Conservation (phyloP, 2,329 filamentous ascomycete genomes). For the Talaromyces pinophilus region DNA sequence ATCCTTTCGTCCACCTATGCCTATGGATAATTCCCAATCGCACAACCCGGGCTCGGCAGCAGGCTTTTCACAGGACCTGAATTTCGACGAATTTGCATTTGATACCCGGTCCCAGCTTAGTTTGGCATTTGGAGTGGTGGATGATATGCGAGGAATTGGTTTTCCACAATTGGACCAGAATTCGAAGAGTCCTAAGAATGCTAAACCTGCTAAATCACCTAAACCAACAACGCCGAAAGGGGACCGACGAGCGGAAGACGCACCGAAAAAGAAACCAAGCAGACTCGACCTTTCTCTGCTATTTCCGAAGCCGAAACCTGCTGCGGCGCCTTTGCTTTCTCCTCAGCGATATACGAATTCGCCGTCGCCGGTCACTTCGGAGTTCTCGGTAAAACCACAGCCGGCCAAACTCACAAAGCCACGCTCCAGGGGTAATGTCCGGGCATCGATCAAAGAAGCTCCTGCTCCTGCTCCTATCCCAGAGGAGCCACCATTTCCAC, state of each 20-base stretch:
- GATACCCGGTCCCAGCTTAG: slow-evolving; percentile 23
- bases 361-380: slow-evolving; percentile 44
- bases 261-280: slow-evolving; percentile 36
- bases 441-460: slow-evolving; percentile 12
- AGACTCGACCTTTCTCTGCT: slow-evolving; percentile 46
- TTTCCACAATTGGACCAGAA: slow-evolving; percentile 19
- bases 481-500: slow-evolving; percentile 14
- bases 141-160: slow-evolving; percentile 20
- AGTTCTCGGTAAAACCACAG: slow-evolving; percentile 31
- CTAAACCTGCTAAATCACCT: slow-evolving; percentile 13
- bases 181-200: neutral
- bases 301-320: slow-evolving; percentile 43
- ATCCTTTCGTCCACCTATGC: slow-evolving; percentile 8
- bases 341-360: slow-evolving; percentile 45
- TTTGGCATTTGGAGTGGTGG: slow-evolving; percentile 21
- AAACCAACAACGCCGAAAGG: slow-evolving; percentile 14
- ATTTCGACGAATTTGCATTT: slow-evolving; percentile 20
- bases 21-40: slow-evolving; percentile 7
- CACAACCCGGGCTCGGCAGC: slow-evolving; percentile 20
- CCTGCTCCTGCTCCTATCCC: neutral
- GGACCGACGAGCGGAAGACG: slow-evolving; percentile 30
- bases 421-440: slow-evolving; percentile 21
- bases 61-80: neutral
- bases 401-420: slow-evolving; percentile 36
- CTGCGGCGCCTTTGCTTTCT: slow-evolving; percentile 40